Evolutionary conservation across 345 rosid species (phyloP).

Genomic region (Euphorbia tirucalli): DNA sequence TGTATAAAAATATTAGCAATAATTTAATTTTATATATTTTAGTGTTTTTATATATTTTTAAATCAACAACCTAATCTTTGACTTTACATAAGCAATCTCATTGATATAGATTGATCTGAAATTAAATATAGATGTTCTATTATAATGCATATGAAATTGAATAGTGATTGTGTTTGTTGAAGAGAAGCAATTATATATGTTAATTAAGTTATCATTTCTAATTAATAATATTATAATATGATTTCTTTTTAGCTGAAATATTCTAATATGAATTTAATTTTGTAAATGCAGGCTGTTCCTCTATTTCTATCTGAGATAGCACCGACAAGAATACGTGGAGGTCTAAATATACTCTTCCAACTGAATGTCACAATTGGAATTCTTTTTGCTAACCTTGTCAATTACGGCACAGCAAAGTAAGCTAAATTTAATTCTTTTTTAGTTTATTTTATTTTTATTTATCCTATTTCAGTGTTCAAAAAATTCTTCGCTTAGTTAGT

Average conservation of each 20-base stretch:
- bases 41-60: no score
- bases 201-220: background rate
- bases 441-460: background rate
- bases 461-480: background rate
- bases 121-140: no score
- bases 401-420: conserved; percentile 89
- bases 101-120: background rate
- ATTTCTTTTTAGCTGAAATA: no score
- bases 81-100: background rate
- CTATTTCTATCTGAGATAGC: conserved; percentile 94
- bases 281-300: conserved; percentile 68
- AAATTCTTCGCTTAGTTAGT: no score
- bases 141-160: no score
- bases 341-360: conserved; percentile 84
- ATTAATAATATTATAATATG: no score
- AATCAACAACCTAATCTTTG: no score
- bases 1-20: no score
- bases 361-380: conserved; percentile 94
- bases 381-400: conserved; percentile 86
- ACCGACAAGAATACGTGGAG: conserved; percentile 92
- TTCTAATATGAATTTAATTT: no score
- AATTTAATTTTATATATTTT: no score
- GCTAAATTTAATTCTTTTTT: no score
- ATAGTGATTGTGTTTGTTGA: no score
- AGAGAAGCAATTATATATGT: background rate